Conservation (phyloP, 176 grass and related monocot genomes). For the Lolium rigidum region DNA sequence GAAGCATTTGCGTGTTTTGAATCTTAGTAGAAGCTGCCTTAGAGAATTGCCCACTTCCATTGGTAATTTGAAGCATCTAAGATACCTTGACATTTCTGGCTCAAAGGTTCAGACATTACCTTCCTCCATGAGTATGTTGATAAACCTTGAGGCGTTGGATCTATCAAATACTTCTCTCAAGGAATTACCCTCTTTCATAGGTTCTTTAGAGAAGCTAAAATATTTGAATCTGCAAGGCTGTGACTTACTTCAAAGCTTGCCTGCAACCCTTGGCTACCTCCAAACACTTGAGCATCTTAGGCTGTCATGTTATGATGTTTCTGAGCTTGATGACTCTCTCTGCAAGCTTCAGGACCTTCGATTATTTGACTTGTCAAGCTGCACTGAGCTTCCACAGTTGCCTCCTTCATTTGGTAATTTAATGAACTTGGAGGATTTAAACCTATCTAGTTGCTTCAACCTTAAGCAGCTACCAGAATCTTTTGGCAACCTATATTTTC, state of each 20-base stretch:
- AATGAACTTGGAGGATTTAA: slow-evolving; percentile 35
- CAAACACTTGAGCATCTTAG: slow-evolving; percentile 31
- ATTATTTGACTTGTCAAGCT: slow-evolving; percentile 43
- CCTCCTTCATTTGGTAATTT: slow-evolving; percentile 34
- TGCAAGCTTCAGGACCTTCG: slow-evolving; percentile 26
- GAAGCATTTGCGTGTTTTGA: slow-evolving; percentile 46
- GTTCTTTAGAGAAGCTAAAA: slow-evolving; percentile 20
- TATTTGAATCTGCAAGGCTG: slow-evolving; percentile 49
- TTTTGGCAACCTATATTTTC: slow-evolving; percentile 38
- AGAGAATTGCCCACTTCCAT: slow-evolving; percentile 26
- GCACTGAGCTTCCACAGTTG: slow-evolving; percentile 27
- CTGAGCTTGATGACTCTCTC: slow-evolving; percentile 1
- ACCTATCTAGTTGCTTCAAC: slow-evolving; percentile 40
- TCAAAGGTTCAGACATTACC: slow-evolving; percentile 32
- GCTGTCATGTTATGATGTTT: background rate
- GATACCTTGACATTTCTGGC: slow-evolving; percentile 44
- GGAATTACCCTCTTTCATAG: slow-evolving; percentile 15
- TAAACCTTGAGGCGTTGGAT: slow-evolving; percentile 46
- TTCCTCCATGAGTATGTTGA: background rate
- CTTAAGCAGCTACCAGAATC: slow-evolving; percentile 48
- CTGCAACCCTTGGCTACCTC: slow-evolving; percentile 16
- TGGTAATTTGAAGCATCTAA: slow-evolving; percentile 40
- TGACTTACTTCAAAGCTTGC: slow-evolving; percentile 20
- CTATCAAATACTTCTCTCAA: slow-evolving; percentile 44
- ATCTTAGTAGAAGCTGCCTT: slow-evolving; percentile 38